Base-by-base conservation (phyloP, 2,329 filamentous ascomycete species). In the Alternaria sp. region DNA sequence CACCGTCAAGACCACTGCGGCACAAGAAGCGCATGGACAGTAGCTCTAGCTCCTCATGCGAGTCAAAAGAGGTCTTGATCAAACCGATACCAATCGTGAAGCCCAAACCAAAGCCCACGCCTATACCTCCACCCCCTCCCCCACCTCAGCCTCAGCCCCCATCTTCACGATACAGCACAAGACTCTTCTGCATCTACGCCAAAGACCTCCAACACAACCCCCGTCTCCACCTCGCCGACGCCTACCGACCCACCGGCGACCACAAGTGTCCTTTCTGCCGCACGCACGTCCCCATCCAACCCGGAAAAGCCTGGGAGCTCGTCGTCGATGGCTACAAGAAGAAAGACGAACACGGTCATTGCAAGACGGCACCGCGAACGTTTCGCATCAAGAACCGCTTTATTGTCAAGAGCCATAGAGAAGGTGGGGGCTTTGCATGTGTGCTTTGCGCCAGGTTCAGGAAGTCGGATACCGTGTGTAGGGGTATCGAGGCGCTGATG, bases 141-240 rank as follows among this genome's bases (percentile, higher is more conserved):
- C 61, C 50, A 10, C 49, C 58, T 15, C 56, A 30, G 5, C 54
- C 59, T 10, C 56, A 32, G 5, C 54, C 59, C 10, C 30, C 30
- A 4, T 32, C 54, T 1, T 61, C 50, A 8, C 49, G 49, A 0
- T 52, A 52, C 49, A 55, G 64, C 23, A 61, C 56, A 8, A 61
- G 65, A 2, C 66, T 79, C 4, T 79, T 74, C 61, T 79, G 77
- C 51, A 52, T 73, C 15, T 79, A 77, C 49, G 74, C 77, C 3
- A 68, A 67, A 25, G 73, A 76, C 40, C 72, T 79, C 8, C 77
- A 79, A 57, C 47, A 59, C 13, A 56, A 69, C 46, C 36, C 57
- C 0, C 50, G 57, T 11, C 67, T 74, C 9, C 72, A 74, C 2
- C 61, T 79, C 3, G 63, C 71, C 7, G 61, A 73, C 30, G 63